A percentile compares a stretch with the other conserved stretches of the same genome.
Conservation (phyloP, 2,329 filamentous ascomycete species). For the Penicillium sp. region DNA sequence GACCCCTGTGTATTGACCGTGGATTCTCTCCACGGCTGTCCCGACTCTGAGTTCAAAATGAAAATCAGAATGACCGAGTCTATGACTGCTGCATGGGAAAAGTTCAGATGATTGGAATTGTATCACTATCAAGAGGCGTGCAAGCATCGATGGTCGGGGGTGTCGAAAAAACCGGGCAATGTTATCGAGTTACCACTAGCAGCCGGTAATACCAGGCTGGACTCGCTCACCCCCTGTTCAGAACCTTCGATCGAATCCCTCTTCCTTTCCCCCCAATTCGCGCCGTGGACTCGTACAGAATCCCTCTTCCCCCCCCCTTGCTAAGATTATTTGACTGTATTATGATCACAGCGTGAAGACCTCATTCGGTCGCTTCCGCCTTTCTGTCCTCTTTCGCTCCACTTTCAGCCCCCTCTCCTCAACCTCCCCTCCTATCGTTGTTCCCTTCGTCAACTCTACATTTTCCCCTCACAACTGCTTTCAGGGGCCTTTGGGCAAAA, state of each 20-base stretch:
- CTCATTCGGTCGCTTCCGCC: constrained; percentile 17
- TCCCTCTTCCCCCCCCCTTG: constrained; percentile 6
- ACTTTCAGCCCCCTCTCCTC: constrained; percentile 19
- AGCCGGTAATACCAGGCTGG: not conserved
- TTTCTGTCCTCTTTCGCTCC: constrained; percentile 14
- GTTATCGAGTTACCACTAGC: not conserved
- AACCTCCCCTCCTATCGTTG: constrained; percentile 9
- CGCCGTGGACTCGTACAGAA: constrained; percentile 2
- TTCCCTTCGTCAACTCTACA: constrained; percentile 9
- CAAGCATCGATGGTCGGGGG: not conserved
- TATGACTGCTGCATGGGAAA: not conserved
- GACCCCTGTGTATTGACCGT: constrained; percentile 9
- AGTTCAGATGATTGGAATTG: too few species aligned
- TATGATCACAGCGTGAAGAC: constrained; percentile 26
- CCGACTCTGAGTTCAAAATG: not conserved
- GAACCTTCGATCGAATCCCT: constrained; percentile 9
- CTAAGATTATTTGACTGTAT: constrained; percentile 14
- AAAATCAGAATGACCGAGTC: not conserved
- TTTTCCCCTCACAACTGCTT: constrained; percentile 8
- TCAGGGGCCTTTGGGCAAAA: constrained; percentile 34
- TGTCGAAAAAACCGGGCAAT: not conserved
- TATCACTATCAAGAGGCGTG: not conserved
- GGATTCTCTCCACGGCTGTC: constrained; percentile 2
- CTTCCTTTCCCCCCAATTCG: constrained; percentile 11
- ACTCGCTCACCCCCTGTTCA: constrained; percentile 2